Conservation (phyloP, 1,139 yeast species). For the Magnusiomyces ingens region DNA sequence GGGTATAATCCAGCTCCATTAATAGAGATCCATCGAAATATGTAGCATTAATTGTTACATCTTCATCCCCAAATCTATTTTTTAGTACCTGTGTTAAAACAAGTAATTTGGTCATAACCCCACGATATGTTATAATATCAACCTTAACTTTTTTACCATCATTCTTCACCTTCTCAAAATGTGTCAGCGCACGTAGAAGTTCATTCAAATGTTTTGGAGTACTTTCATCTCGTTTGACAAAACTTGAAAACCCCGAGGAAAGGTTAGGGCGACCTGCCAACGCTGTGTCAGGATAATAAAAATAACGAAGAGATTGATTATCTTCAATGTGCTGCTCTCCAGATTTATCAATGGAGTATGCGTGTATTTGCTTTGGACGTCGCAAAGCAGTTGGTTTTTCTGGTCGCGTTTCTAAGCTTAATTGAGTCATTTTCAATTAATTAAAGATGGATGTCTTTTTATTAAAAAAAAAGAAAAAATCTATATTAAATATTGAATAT, state of each 20-base stretch:
- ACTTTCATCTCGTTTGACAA: slow-evolving; percentile 48
- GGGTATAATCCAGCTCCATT: slow-evolving; percentile 53
- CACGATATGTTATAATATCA: slow-evolving; percentile 78
- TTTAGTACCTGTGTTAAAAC: slow-evolving; percentile 32
- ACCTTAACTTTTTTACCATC: slow-evolving; percentile 45
- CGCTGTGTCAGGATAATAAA: slow-evolving; percentile 67
- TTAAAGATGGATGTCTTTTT: too few relatives aligned
- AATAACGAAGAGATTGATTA: slow-evolving; percentile 49
- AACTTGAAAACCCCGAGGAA: slow-evolving; percentile 54
- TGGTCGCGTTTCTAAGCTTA: too few relatives aligned
- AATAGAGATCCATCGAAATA: slow-evolving; percentile 82
- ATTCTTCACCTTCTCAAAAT: slow-evolving; percentile 45
- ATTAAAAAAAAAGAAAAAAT: too few relatives aligned
- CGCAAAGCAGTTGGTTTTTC: slow-evolving; percentile 33
- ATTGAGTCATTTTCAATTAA: too few relatives aligned
- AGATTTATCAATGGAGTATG: slow-evolving; percentile 48
- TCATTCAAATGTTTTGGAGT: slow-evolving; percentile 49
- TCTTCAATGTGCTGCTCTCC: slow-evolving; percentile 48
- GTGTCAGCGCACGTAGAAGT: slow-evolving; percentile 48
- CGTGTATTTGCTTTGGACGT: slow-evolving; percentile 69
- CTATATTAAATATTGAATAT: too few relatives aligned
- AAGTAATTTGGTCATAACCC: slow-evolving; percentile 63
- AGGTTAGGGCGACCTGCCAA: slow-evolving; percentile 50
- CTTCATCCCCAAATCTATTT: slow-evolving; percentile 34
- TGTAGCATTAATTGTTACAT: slow-evolving; percentile 55